A percentile compares a stretch with the other conserved stretches of the same genome.
These are phyloP conservation scores for Fusarium armeniacum DNA, from an alignment of 2,329 filamentous ascomycete genomes.

Conservation along the genomic window DNA sequence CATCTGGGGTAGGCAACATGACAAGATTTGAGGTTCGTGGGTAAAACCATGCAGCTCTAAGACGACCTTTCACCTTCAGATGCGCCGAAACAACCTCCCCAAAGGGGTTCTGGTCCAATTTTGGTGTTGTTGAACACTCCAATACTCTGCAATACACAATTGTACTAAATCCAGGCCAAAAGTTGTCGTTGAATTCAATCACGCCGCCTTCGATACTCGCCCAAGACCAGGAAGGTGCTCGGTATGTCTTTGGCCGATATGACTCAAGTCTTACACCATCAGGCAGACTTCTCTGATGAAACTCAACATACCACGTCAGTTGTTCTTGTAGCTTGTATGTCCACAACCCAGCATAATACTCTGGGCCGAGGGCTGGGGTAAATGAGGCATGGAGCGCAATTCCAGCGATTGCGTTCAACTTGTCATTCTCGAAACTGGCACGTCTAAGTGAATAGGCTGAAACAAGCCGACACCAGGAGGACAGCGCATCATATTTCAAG, in stretches of 20 bases:
- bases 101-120: accelerated
- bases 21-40: neutral
- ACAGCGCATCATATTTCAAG: neutral
- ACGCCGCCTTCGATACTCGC: neutral
- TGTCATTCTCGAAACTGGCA: constrained; percentile 1
- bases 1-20: accelerated
- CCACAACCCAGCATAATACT: neutral
- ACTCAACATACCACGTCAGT: neutral
- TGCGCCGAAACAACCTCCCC: neutral
- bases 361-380: neutral
- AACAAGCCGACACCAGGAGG: neutral
- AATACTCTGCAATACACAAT: neutral
- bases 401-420: constrained; percentile 5
- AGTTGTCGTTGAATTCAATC: neutral
- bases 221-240: constrained; percentile 6
- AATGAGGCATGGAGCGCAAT: neutral
- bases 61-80: neutral
- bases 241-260: neutral
- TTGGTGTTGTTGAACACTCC: neutral
- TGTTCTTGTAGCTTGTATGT: neutral
- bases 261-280: neutral
- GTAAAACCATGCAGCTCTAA: neutral
- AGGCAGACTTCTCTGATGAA: neutral
- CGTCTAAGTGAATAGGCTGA: neutral
- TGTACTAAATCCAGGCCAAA: neutral